These are phyloP conservation scores for Rhynchospora breviuscula DNA, from an alignment of 176 grass and related monocot genomes.

Conservation along the genomic window DNA sequence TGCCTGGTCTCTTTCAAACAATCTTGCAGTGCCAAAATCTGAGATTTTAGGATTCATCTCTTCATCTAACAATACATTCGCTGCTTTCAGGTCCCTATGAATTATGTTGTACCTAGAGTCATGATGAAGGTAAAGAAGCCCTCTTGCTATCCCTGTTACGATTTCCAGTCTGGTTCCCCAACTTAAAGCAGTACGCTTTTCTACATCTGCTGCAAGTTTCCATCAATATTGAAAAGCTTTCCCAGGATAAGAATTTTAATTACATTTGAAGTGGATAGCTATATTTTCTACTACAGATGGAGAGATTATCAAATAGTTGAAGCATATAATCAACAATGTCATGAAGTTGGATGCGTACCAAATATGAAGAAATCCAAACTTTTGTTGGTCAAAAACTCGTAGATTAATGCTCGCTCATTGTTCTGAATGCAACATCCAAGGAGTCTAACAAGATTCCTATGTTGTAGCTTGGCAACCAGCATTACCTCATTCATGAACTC, in stretches of 20 bases:
- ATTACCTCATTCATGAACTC: conserved; percentile 74
- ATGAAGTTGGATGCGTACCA: conserved; percentile 13
- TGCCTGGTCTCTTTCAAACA: conserved; percentile 9
- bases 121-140: conserved; percentile 56
- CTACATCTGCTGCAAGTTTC: conserved; percentile 20
- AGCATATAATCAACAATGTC: background rate
- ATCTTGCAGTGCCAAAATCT: conserved; percentile 53
- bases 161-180: conserved; percentile 52
- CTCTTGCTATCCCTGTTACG: conserved; percentile 39
- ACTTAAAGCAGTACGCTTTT: background rate
- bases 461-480: conserved; percentile 54
- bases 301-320: background rate
- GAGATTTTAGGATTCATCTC: conserved; percentile 73
- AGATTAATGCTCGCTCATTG: conserved; percentile 39
- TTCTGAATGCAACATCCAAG: conserved; percentile 50
- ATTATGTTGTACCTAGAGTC: conserved; percentile 56
- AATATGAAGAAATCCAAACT: conserved; percentile 65
- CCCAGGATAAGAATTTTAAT: background rate
- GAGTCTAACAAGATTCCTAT: conserved; percentile 58
- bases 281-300: background rate
- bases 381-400: conserved; percentile 62
- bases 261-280: background rate
- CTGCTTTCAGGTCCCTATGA: conserved; percentile 56
- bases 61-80: conserved; percentile 46
- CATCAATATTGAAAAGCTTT: background rate